A percentile compares a stretch with the other conserved stretches of the same genome.
Conservation (phyloP, 345 rosid species). For the Eucalyptus pumila region DNA sequence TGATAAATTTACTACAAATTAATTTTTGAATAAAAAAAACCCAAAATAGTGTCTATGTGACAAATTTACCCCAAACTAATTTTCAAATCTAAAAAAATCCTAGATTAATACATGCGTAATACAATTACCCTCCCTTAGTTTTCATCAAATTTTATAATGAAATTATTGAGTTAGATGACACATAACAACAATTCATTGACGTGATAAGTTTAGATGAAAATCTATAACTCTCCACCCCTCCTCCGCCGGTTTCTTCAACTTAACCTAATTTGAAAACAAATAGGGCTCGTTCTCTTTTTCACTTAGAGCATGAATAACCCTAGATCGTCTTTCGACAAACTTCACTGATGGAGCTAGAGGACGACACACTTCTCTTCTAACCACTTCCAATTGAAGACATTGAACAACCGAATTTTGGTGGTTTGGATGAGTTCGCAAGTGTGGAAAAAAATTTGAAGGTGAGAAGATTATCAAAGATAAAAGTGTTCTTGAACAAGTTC, state of each 20-base stretch:
- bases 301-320: neutral
- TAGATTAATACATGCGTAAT: neutral
- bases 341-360: neutral
- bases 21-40: no score
- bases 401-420: neutral
- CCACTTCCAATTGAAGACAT: neutral
- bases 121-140: neutral
- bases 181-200: neutral
- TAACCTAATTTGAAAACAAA: neutral
- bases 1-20: neutral
- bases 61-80: no score
- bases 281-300: neutral
- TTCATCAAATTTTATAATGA: neutral
- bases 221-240: neutral
- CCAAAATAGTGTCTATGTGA: fast-evolving
- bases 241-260: neutral
- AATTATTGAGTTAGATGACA: neutral
- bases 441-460: neutral
- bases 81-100: neutral
- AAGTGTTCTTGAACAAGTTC: neutral
- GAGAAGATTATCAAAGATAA: neutral
- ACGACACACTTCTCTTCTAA: neutral
- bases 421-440: neutral
- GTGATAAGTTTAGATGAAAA: neutral
- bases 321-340: neutral